phyloP scores from a whole-genome alignment of 352 stramenopile genomes.

The Phytophthora ohioensis region DNA sequence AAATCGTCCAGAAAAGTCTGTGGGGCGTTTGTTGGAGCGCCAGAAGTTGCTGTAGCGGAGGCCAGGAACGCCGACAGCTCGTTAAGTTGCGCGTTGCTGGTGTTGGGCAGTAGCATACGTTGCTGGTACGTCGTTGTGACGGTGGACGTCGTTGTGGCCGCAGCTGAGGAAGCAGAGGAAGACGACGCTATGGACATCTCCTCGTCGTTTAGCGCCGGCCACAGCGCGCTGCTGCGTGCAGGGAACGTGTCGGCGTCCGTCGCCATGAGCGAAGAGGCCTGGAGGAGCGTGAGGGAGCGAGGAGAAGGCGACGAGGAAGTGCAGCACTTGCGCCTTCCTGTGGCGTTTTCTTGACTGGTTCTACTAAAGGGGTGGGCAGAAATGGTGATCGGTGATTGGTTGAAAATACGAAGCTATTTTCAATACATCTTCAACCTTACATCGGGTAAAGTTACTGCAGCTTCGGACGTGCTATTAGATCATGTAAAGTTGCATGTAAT shows the following conservation, averaged over 20 bases:
- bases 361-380: conserved; percentile 6
- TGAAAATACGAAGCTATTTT: conserved; percentile 10
- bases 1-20: conserved; percentile 63
- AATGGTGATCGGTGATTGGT: conserved; percentile 3
- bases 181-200: conserved; percentile 14
- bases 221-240: conserved; percentile 18
- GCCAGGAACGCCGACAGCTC: conserved; percentile 48
- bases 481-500: too few relatives aligned
- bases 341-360: conserved; percentile 32
- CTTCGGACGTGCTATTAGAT: too few relatives aligned
- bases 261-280: conserved; percentile 9
- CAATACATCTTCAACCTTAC: not conserved
- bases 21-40: not conserved
- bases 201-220: conserved; percentile 26
- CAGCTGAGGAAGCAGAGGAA: not conserved
- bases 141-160: conserved; percentile 1
- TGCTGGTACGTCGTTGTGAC: conserved; percentile 8
- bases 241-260: conserved; percentile 22
- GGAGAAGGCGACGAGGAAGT: not conserved
- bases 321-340: conserved; percentile 6
- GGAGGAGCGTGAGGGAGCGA: not conserved
- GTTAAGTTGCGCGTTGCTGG: conserved; percentile 27
- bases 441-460: too few relatives aligned
- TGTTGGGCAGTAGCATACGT: conserved; percentile 10
- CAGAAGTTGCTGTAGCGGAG: conserved; percentile 8